A percentile compares a stretch with the other conserved stretches of the same genome.
Evolutionary conservation across 2,329 filamentous ascomycete genomes (phyloP).

Genomic region (Neofusicoccum parvum): DNA sequence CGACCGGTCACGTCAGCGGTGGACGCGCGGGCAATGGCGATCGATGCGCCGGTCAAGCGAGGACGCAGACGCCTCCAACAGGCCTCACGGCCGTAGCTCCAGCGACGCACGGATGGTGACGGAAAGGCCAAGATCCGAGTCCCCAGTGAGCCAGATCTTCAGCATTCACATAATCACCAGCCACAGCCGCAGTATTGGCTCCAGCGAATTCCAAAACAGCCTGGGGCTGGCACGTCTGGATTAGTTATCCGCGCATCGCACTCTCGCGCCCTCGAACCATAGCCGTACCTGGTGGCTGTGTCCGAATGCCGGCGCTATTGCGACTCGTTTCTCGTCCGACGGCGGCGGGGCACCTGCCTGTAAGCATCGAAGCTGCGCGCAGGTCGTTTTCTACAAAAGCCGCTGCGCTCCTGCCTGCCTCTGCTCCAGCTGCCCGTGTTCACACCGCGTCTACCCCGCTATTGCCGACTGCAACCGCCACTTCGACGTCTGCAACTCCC

Average conservation of each 20-base stretch:
- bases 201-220: slow-evolving; percentile 3
- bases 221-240: not conserved
- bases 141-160: slow-evolving; percentile 2
- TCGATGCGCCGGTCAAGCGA: not conserved
- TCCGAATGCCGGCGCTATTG: slow-evolving; percentile 13
- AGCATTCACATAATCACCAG: slow-evolving; percentile 12
- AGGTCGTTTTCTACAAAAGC: slow-evolving; percentile 1
- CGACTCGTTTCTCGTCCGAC: slow-evolving; percentile 14
- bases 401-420: not conserved
- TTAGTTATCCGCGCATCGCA: not conserved
- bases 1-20: not conserved
- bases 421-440: too few species aligned
- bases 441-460: not conserved
- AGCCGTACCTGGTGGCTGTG: not conserved
- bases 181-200: not conserved
- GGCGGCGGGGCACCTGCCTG: slow-evolving; percentile 1
- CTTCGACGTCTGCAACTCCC: not conserved
- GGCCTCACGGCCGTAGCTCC: slow-evolving; percentile 13
- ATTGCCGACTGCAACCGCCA: not conserved
- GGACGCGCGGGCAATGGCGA: not conserved
- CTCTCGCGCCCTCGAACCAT: too few species aligned
- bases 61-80: not conserved
- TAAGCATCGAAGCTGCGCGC: not conserved
- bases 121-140: slow-evolving; percentile 11
- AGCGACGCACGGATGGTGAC: not conserved